Evolutionary conservation across 108 stramenopile species (phyloP).

Genomic region (Fragilariopsis cylindrus): DNA sequence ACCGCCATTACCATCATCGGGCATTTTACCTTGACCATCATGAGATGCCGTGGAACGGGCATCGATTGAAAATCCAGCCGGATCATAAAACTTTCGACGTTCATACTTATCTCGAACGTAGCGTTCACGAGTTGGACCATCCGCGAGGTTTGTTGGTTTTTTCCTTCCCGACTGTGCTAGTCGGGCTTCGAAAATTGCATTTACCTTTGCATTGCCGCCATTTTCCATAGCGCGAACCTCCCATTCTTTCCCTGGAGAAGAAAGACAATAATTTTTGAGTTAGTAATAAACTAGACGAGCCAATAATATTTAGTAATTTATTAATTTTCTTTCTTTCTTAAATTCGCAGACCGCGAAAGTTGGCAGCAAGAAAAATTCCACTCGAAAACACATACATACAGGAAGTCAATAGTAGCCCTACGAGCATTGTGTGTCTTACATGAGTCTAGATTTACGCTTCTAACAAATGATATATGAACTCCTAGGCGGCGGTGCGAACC

Average conservation of each 20-base stretch:
- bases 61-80: conserved; percentile 37
- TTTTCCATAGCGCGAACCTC: conserved; percentile 92
- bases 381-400: neutral
- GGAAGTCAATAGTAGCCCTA: too few species aligned
- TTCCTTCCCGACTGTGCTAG: conserved; percentile 47
- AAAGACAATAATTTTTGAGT: conserved; percentile 16
- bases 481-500: conserved; percentile 97
- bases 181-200: conserved; percentile 82
- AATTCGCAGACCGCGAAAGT: too few species aligned
- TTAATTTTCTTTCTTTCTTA: too few species aligned
- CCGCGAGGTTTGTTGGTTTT: conserved; percentile 71
- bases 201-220: conserved; percentile 89
- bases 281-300: neutral
- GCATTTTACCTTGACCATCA: conserved; percentile 13
- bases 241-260: conserved; percentile 76
- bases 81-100: conserved; percentile 84
- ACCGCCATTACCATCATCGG: conserved; percentile 33
- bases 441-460: conserved; percentile 89
- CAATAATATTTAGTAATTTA: too few species aligned
- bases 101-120: conserved; percentile 94
- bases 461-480: conserved; percentile 97
- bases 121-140: conserved; percentile 77
- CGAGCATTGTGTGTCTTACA: conserved; percentile 53
- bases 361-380: neutral
- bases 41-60: conserved; percentile 23